Evolutionary conservation across 2,329 filamentous ascomycete genomes (phyloP), one percentile per base, ranked within the genome.

Genomic region (Fusarium sp.): DNA sequence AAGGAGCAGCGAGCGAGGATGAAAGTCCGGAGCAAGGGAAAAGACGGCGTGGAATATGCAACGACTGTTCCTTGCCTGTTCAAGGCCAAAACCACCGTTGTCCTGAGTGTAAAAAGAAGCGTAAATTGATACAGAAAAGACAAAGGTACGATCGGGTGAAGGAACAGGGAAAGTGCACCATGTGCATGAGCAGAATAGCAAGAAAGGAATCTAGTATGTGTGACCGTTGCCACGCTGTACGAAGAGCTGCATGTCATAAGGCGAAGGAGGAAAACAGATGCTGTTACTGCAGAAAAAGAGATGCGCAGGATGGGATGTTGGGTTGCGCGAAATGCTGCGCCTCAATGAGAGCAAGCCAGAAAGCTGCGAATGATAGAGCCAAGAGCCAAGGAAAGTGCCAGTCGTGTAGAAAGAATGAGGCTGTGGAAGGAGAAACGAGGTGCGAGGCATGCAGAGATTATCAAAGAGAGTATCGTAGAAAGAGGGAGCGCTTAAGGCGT

Each of bases 121-220:
- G 2, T 16, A 16, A 2, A 23, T 14, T 5, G 23, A 25, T 25
- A 2, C 8, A 5, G 8, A 2, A 5, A 2, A 27, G 2, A n/a
- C 45, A 7, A 50, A 14, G 11, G 16, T 1, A 5, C 9, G 2
- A n/a, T 18, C 16, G 25, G 18, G 2, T 1, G 1, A 52, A 32
- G 25, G 6, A 52, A n/a, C 5, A n/a, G 48, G 25, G 48, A 30
- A 30, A 0, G 25, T 52, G 48, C 16, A 2, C 2, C 45, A 1
- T 0, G 7, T 48, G 43, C 10, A 2, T 3, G 45, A 2, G 5
- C 0, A 16, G 5, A 30, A n/a, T 4, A 30, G 4, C n/a, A 13
- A 41, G 5, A 41, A 43, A 13, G n/a, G 34, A 5, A 14, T 14
- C 13, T 6, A 3, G 1, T 2, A 2, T 16, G 14, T 35, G 34